Conservation (phyloP, 2,329 filamentous ascomycete genomes). For the Tolypocladium nubicola region DNA sequence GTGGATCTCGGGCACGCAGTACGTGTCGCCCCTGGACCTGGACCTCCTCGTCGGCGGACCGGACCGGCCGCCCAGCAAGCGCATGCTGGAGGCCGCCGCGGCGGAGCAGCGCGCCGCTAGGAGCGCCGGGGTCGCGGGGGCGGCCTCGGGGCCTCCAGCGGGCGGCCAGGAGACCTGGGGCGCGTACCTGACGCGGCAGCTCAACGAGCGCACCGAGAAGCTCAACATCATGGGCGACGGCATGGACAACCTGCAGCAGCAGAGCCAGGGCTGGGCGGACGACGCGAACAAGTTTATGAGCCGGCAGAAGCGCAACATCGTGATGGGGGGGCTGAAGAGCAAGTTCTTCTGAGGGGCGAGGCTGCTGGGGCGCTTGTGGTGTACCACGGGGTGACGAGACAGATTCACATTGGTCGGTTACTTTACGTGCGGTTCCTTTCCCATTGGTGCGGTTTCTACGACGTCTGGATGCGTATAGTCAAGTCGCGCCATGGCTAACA, state of each 20-base stretch:
- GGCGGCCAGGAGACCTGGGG: conserved; percentile 53
- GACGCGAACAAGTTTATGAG: conserved; percentile 81
- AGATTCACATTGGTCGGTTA: too few species aligned
- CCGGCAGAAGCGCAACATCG: conserved; percentile 77
- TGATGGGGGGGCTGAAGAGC: conserved; percentile 58
- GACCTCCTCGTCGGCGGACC: conserved; percentile 85
- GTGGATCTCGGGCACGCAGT: conserved; percentile 93
- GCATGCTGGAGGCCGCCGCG: conserved; percentile 71
- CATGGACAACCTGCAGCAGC: conserved; percentile 73
- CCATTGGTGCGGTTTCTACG: not conserved
- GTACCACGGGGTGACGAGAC: not conserved
- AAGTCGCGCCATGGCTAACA: too few species aligned
- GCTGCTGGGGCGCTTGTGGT: not conserved
- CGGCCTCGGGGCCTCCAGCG: conserved; percentile 16
- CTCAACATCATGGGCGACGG: conserved; percentile 72
- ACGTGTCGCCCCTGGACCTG: conserved; percentile 76
- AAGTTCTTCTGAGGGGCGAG: conserved; percentile 35
- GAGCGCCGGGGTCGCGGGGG: conserved; percentile 16
- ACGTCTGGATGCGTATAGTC: too few species aligned
- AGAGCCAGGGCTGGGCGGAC: conserved; percentile 73
- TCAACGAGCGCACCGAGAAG: conserved; percentile 86
- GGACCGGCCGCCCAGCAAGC: conserved; percentile 77
- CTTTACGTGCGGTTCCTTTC: not conserved
- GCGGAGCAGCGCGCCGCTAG: conserved; percentile 57
- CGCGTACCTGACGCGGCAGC: conserved; percentile 74